These are phyloP conservation scores for Saccharum spontaneum DNA, from an alignment of 176 grass and related monocot genomes.

Conservation along the genomic window DNA sequence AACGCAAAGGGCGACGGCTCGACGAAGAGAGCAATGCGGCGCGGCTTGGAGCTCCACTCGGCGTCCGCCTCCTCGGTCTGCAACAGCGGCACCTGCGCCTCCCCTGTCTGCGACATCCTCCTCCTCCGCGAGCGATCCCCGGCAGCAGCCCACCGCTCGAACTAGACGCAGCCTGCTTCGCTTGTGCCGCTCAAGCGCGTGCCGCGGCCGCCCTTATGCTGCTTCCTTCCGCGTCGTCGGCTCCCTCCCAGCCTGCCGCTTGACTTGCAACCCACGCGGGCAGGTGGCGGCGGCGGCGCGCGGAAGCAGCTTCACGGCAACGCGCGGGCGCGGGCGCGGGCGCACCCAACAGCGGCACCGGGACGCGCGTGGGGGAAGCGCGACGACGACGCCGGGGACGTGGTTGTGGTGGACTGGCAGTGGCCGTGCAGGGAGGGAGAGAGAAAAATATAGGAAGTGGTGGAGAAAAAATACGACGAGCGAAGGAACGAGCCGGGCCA, in stretches of 20 bases:
- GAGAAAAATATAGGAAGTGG: not conserved
- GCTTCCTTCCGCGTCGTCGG: slow-evolving; percentile 20
- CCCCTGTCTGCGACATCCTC: slow-evolving; percentile 40
- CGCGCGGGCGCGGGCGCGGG: not conserved
- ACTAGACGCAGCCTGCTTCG: slow-evolving; percentile 7
- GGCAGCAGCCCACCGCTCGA: not conserved
- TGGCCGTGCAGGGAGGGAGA: not conserved
- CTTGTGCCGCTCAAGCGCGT: slow-evolving; percentile 29
- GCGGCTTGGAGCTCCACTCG: slow-evolving; percentile 58
- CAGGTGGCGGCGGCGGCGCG: slow-evolving; percentile 20
- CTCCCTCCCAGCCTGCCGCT: slow-evolving; percentile 8
- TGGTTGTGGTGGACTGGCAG: slow-evolving; percentile 32
- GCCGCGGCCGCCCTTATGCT: slow-evolving; percentile 37
- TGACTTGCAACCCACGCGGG: slow-evolving; percentile 41
- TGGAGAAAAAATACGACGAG: not conserved
- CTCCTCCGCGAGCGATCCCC: slow-evolving; percentile 19
- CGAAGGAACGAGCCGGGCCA: not conserved
- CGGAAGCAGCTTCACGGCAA: slow-evolving; percentile 34
- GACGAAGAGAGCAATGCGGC: slow-evolving; percentile 89
- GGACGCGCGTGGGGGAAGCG: not conserved
- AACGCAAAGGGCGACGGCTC: slow-evolving; percentile 94
- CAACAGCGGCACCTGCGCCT: slow-evolving; percentile 36
- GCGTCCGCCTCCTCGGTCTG: slow-evolving; percentile 38
- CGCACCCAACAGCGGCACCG: not conserved
- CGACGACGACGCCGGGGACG: slow-evolving; percentile 11